Percentiles rank a stretch among this genome's conserved stretches.
These are phyloP conservation scores for Xylogone sp. DNA, from an alignment of 2,329 filamentous ascomycete genomes.

Conservation along the genomic window DNA sequence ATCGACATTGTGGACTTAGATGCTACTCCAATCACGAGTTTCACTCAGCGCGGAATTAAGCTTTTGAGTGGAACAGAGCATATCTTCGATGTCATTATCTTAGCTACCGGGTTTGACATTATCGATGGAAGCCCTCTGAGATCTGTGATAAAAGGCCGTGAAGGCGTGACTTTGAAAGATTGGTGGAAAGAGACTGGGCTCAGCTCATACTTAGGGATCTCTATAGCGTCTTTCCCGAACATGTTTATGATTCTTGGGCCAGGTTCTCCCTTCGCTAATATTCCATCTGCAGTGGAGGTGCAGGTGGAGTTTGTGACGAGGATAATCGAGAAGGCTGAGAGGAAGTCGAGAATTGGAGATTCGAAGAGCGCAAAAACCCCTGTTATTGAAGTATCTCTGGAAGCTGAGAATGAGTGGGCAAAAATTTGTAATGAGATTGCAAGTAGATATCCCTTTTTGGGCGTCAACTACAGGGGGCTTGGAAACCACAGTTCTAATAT, in stretches of 20 bases:
- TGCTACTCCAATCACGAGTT: conserved; percentile 27
- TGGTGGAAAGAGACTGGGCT: conserved; percentile 21
- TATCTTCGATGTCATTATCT: conserved; percentile 31
- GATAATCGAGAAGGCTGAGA: conserved; percentile 24
- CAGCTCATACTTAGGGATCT: conserved; percentile 40
- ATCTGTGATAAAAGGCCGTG: conserved; percentile 19
- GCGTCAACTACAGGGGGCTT: not conserved
- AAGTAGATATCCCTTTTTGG: not conserved
- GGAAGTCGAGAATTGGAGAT: no score
- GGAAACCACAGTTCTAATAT: conserved; percentile 28
- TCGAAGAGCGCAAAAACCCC: no score
- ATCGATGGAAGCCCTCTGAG: conserved; percentile 19
- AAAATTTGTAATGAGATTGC: conserved; percentile 23
- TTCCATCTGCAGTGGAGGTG: conserved; percentile 34
- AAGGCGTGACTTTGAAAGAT: conserved; percentile 18
- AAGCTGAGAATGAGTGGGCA: conserved; percentile 26
- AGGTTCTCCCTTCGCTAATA: conserved; percentile 43
- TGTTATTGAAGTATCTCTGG: conserved; percentile 28
- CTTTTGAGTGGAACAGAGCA: conserved; percentile 21
- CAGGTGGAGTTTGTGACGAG: conserved; percentile 35
- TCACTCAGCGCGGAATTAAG: conserved; percentile 21
- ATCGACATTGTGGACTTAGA: conserved; percentile 28
- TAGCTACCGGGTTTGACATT: conserved; percentile 26
- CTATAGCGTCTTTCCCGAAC: conserved; percentile 42
- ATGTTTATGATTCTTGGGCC: conserved; percentile 52